Evolutionary conservation across 805 yeast species (phyloP).

Genomic region (Starmerella roubikii): DNA sequence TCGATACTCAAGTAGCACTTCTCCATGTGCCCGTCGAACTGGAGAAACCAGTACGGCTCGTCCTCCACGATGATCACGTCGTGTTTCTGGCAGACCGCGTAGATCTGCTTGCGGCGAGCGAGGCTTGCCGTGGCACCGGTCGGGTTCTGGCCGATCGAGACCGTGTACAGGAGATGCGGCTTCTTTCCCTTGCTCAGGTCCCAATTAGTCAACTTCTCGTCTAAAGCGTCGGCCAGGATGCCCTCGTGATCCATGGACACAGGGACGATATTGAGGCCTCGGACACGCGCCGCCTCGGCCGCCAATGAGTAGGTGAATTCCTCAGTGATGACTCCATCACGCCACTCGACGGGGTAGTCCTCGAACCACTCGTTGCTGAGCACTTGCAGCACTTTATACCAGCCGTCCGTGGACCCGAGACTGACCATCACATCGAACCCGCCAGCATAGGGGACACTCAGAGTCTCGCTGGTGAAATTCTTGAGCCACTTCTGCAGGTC

Average conservation of each 20-base stretch:
- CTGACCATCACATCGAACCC: conserved; percentile 18
- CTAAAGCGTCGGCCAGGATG: conserved; percentile 34
- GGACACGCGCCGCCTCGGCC: conserved; percentile 51
- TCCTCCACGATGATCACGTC: conserved; percentile 66
- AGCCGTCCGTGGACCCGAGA: conserved; percentile 22
- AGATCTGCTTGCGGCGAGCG: conserved; percentile 44
- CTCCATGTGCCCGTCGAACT: conserved; percentile 27
- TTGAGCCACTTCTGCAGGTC: conserved; percentile 53
- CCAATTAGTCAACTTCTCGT: conserved; percentile 38
- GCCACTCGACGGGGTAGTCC: conserved; percentile 21
- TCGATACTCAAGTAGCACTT: conserved; percentile 46
- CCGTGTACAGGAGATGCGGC: conserved; percentile 40
- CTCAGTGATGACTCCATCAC: conserved; percentile 61
- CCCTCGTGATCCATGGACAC: conserved; percentile 55
- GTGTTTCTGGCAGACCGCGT: conserved; percentile 49
- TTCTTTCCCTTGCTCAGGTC: conserved; percentile 27
- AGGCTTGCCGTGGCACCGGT: conserved; percentile 54
- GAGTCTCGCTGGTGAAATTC: conserved; percentile 36
- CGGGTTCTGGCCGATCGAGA: conserved; percentile 78
- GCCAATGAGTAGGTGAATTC: conserved; percentile 67
- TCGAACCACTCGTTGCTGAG: conserved; percentile 21
- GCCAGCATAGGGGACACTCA: conserved; percentile 17
- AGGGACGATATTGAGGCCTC: conserved; percentile 50
- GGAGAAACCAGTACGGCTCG: conserved; percentile 74
- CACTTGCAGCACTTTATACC: conserved; percentile 20